Evolutionary conservation across 2,329 filamentous ascomycete genomes (phyloP).

Genomic region (Colletotrichum sp.): DNA sequence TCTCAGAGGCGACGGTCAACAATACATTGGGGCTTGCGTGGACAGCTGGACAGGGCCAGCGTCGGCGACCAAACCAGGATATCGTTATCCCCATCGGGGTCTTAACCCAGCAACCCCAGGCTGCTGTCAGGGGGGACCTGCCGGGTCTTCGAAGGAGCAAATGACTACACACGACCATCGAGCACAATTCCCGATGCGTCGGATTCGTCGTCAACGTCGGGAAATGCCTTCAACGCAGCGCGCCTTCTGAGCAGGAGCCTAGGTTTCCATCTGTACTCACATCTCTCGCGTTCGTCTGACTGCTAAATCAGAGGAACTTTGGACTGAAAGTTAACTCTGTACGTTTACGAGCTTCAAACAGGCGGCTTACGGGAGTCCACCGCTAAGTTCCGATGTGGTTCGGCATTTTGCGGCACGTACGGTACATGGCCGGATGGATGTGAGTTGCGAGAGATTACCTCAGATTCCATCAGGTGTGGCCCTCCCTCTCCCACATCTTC

Average conservation of each 20-base stretch:
- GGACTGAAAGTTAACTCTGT: neutral
- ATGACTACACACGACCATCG: neutral
- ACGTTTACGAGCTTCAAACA: neutral
- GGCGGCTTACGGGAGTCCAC: neutral
- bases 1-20: neutral
- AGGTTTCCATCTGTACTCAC: neutral
- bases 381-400: neutral
- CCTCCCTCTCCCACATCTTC: neutral
- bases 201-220: neutral
- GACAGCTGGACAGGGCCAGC: neutral
- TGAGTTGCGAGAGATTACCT: neutral
- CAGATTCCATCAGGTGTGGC: neutral
- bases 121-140: neutral
- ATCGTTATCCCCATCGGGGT: neutral
- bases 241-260: neutral
- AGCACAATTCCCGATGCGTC: neutral
- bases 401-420: neutral
- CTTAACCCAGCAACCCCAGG: neutral
- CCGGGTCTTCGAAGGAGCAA: neutral
- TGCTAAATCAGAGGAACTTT: neutral
- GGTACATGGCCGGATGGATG: neutral
- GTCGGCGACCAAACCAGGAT: neutral
- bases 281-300: neutral
- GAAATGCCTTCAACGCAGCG: neutral
- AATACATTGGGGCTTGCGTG: neutral